Conservation (phyloP, 148 eudicot species). For the Bassia scoparia region DNA sequence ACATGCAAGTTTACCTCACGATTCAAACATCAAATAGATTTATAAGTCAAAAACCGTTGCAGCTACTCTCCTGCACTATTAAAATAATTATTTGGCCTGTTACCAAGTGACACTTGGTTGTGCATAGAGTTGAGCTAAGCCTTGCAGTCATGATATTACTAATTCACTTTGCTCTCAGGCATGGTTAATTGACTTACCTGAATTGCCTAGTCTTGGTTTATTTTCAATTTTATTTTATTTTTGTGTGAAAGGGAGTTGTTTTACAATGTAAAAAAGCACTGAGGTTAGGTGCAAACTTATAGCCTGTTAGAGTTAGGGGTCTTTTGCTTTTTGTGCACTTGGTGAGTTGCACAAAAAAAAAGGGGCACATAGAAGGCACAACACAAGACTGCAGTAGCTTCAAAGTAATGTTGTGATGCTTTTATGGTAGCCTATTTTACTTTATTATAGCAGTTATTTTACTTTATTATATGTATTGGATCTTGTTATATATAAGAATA, state of each 20-base stretch:
- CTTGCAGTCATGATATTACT: neutral
- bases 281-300: neutral
- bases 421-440: too few species aligned
- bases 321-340: too few species aligned
- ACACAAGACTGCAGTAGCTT: too few species aligned
- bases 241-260: too few species aligned
- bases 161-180: neutral
- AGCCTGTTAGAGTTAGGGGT: neutral
- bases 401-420: too few species aligned
- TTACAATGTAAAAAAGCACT: neutral
- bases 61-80: neutral
- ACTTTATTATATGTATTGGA: too few species aligned
- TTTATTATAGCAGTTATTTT: too few species aligned
- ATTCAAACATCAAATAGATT: neutral
- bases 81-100: neutral
- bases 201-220: too few species aligned
- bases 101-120: neutral
- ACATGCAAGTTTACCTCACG: constrained; percentile 64
- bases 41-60: neutral
- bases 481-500: too few species aligned
- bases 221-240: too few species aligned
- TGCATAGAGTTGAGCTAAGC: neutral
- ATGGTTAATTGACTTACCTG: neutral
- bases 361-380: too few species aligned
- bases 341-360: too few species aligned